Base-by-base conservation (phyloP, 768 basidiomycete genomes). In the Sarcodon aspratus region DNA sequence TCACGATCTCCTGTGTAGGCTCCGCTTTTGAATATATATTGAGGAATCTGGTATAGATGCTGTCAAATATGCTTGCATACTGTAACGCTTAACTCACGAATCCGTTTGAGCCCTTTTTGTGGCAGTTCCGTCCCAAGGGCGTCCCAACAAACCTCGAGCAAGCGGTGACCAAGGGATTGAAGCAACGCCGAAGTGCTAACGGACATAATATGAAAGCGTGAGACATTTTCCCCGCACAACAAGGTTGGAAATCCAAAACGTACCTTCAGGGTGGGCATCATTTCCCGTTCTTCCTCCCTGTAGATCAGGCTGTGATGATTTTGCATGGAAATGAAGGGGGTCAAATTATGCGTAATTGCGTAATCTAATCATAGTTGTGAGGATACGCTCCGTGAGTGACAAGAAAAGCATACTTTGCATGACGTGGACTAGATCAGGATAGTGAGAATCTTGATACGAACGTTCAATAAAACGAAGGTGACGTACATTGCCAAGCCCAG, bases 291-390 rank as follows among this genome's bases (percentile, higher is more conserved):
- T 52, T 73, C 71, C 54, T 73, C 72, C 31, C 72, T 61, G 54
- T 73, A 73, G 32, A 71, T 51, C 7, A 69, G 61, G 18, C 54
- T 65, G 54, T 73, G 66, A 44, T 67, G 64, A 55, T 71, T 72
- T 59, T 73, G 72, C 72, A 73, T 73, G 11, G 64, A 64, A 56
- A 72, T 66, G 59, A 73, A 73, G 15, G 67, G 68, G 6, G 72
- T 70, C 12, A 62, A 53, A 40, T 56, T 57, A 44, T 63, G 52
- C 38, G 46, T 46, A 42, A 62, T 62, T 21, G 63, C 62, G 37
- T 63, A 60, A 43, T 58, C 58, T 60, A 33, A n/a, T 11, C 13
- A 13, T 17, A 17, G 18, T 11, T 11, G 6, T 15, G 7, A 49
- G 36, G 35, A 15, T 6, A n/a, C 17, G 37, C 2, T 6, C n/a